Conservation (phyloP, 2,329 filamentous ascomycete species). For the Talaromyces sp. region DNA sequence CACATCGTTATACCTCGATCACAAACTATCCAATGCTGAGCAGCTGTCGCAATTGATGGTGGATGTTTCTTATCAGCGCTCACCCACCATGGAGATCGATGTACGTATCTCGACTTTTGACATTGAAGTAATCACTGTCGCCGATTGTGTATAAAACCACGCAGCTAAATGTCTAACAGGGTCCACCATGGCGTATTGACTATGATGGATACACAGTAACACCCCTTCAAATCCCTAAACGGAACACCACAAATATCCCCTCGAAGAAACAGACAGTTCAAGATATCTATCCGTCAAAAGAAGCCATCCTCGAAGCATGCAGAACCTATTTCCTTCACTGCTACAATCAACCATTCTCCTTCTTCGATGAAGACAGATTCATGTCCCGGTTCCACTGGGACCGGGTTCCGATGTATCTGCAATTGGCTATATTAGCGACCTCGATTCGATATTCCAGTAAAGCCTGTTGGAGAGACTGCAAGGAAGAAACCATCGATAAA, state of each 20-base stretch:
- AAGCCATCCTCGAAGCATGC: neutral
- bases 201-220: neutral
- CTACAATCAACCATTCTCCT: slow-evolving; percentile 34
- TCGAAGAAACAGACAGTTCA: neutral
- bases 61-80: neutral
- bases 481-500: slow-evolving; percentile 23
- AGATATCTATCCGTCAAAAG: neutral
- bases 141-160: neutral
- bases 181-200: neutral
- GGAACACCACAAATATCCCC: no score
- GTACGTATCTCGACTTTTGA: neutral
- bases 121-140: neutral
- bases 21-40: neutral
- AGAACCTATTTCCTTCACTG: slow-evolving; percentile 28
- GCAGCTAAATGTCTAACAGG: neutral
- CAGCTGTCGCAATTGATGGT: neutral
- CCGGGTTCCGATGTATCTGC: slow-evolving; percentile 25
- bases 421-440: slow-evolving; percentile 33
- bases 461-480: slow-evolving; percentile 3
- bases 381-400: slow-evolving; percentile 22
- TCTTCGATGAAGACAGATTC: slow-evolving; percentile 31
- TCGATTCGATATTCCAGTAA: slow-evolving; percentile 31
- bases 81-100: neutral
- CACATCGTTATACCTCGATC: neutral
- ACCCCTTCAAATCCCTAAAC: neutral